Evolutionary conservation across 2,329 filamentous ascomycete species (phyloP).

Genomic region (Fusarium poae): DNA sequence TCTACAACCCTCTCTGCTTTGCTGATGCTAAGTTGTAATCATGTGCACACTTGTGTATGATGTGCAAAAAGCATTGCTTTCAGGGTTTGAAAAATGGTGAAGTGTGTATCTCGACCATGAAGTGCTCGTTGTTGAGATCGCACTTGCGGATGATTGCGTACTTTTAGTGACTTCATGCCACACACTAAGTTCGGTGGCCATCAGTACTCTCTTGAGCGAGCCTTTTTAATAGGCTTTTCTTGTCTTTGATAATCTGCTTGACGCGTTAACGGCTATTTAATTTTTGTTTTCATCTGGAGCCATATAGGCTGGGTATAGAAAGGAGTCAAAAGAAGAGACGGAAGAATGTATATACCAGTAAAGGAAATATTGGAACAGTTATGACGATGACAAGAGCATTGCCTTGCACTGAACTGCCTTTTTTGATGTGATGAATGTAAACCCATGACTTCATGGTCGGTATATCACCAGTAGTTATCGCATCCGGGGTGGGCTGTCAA

Average conservation of each 20-base stretch:
- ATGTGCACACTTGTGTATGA: conserved; percentile 40
- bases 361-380: conserved; percentile 35
- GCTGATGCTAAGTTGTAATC: conserved; percentile 54
- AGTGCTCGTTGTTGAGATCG: conserved; percentile 40
- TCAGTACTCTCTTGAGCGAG: conserved; percentile 43
- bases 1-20: conserved; percentile 70
- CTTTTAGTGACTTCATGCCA: conserved; percentile 37
- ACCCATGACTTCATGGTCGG: conserved; percentile 15
- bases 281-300: conserved; percentile 38
- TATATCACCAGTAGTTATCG: neutral
- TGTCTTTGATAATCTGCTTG: conserved; percentile 45
- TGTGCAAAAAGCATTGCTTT: conserved; percentile 10
- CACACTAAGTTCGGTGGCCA: conserved; percentile 37
- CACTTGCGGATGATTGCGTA: conserved; percentile 38
- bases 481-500: neutral
- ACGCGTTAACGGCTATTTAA: conserved; percentile 50
- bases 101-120: conserved; percentile 35
- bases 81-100: neutral
- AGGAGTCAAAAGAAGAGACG: conserved; percentile 40
- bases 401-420: neutral
- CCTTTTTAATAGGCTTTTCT: conserved; percentile 39
- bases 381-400: conserved; percentile 10
- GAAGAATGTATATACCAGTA: conserved; percentile 37
- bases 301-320: conserved; percentile 41
- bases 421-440: neutral